Conservation (phyloP, 2,329 filamentous ascomycete genomes). For the Zymoseptoria passerinii region DNA sequence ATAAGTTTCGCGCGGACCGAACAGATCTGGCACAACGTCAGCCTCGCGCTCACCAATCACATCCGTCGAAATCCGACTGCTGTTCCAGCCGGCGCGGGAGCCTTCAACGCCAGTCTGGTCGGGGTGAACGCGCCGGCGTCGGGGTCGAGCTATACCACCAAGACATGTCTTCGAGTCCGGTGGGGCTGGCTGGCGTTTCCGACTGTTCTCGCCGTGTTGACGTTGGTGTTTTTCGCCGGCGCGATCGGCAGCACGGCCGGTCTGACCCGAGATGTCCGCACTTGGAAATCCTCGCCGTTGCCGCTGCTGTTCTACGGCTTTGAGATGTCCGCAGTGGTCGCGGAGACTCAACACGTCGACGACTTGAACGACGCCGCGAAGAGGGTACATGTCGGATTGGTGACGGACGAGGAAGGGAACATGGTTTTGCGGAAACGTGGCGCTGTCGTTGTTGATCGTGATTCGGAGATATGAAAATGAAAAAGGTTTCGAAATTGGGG, state of each 20-base stretch:
- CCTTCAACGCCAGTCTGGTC: not conserved
- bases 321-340: not conserved
- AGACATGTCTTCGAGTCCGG: constrained; percentile 6
- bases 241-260: not conserved
- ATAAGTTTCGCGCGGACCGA: constrained; percentile 4
- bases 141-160: not conserved
- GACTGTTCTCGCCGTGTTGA: constrained; percentile 1
- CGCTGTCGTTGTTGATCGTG: not conserved
- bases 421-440: not conserved
- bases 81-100: not conserved
- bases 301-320: constrained; percentile 7
- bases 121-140: not conserved
- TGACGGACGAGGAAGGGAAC: not conserved
- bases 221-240: constrained; percentile 6
- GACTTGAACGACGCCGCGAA: constrained; percentile 2
- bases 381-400: not conserved
- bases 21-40: constrained; percentile 5
- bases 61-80: constrained; percentile 5
- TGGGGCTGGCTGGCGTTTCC: constrained; percentile 8
- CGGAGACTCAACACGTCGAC: constrained; percentile 4
- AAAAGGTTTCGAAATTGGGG: too few species aligned
- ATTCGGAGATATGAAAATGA: not conserved
- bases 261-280: constrained; percentile 2
- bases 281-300: constrained; percentile 9
- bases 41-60: constrained; percentile 6